Percentiles rank a stretch among this genome's conserved stretches.
These are phyloP conservation scores for Neocucurbitaria cava DNA, from an alignment of 2,329 filamentous ascomycete genomes.

Conservation along the genomic window DNA sequence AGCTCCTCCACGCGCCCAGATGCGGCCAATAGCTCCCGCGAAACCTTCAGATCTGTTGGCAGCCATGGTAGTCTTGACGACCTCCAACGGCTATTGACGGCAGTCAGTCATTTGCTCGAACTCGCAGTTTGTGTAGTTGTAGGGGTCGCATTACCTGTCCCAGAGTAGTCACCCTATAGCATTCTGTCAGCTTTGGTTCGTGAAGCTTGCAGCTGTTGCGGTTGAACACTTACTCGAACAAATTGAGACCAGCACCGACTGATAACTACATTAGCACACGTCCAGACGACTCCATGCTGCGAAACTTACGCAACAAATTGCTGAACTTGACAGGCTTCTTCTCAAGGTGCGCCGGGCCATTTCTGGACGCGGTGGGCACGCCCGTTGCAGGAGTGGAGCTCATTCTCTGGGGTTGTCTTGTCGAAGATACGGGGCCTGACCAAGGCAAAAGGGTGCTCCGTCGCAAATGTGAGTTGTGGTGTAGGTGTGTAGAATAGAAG, in stretches of 20 bases:
- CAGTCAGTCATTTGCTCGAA: slow-evolving; percentile 53
- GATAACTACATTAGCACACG: slow-evolving; percentile 36
- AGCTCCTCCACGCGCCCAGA: slow-evolving; percentile 93
- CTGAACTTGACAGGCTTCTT: slow-evolving; percentile 99
- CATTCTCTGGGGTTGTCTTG: slow-evolving; percentile 59
- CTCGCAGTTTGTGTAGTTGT: background rate
- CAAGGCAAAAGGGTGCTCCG: slow-evolving; percentile 94
- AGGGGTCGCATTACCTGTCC: slow-evolving; percentile 60
- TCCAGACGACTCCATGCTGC: background rate
- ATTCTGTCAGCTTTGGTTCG: slow-evolving; percentile 14
- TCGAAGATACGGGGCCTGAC: slow-evolving; percentile 81
- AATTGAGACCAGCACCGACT: slow-evolving; percentile 89
- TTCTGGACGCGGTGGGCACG: slow-evolving; percentile 50
- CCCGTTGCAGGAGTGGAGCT: slow-evolving; percentile 56
- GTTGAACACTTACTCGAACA: slow-evolving; percentile 75
- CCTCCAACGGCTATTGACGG: slow-evolving; percentile 83
- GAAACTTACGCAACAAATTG: slow-evolving; percentile 78
- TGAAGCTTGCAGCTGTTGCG: slow-evolving; percentile 3
- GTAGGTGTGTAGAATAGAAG: slow-evolving; percentile 19
- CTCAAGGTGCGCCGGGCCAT: slow-evolving; percentile 69
- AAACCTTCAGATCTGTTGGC: slow-evolving; percentile 93
- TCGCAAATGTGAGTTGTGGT: slow-evolving; percentile 59
- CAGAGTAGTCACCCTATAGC: slow-evolving; percentile 67
- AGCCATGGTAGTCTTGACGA: slow-evolving; percentile 99
- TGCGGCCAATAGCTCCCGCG: slow-evolving; percentile 77